Conservation (phyloP, 202 grass and related monocot species). For the Hordeum pubiflorum region DNA sequence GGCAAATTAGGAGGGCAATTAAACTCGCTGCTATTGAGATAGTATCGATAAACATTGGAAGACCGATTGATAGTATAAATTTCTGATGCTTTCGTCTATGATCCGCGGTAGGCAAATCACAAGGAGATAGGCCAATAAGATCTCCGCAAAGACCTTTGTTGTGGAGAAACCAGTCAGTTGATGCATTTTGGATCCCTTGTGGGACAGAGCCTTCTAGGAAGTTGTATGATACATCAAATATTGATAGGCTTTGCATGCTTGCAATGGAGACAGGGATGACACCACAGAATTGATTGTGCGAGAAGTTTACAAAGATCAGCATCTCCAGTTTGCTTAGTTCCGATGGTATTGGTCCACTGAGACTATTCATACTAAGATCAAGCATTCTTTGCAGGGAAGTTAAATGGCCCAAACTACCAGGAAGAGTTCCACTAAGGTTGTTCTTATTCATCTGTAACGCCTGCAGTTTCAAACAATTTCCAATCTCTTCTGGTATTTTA, state of each 20-base stretch:
- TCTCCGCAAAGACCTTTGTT: slow-evolving; percentile 31
- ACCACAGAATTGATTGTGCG: slow-evolving; percentile 49
- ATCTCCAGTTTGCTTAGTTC: slow-evolving; percentile 48
- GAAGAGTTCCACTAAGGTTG: not conserved
- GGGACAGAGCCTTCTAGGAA: slow-evolving; percentile 16
- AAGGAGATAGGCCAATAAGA: not conserved
- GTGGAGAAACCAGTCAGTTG: slow-evolving; percentile 11
- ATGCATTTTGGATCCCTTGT: not conserved
- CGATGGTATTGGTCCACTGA: slow-evolving; percentile 34
- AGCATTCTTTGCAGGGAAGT: slow-evolving; percentile 39
- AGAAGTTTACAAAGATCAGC: slow-evolving; percentile 29
- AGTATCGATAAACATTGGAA: not conserved
- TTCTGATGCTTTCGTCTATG: not conserved
- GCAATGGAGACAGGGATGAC: slow-evolving; percentile 41
- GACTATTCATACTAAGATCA: slow-evolving; percentile 53
- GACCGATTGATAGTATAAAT: not conserved
- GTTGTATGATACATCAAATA: slow-evolving; percentile 55
- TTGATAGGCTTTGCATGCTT: slow-evolving; percentile 42
- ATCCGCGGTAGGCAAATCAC: not conserved
- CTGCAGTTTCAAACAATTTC: slow-evolving; percentile 36
- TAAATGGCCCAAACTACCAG: not conserved
- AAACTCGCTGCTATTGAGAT: not conserved
- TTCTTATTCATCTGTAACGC: not conserved
- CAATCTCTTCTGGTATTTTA: slow-evolving; percentile 34
- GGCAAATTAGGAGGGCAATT: not conserved